Evolutionary conservation across 2,329 filamentous ascomycete genomes (phyloP).

Genomic region (Amauroascus niger): DNA sequence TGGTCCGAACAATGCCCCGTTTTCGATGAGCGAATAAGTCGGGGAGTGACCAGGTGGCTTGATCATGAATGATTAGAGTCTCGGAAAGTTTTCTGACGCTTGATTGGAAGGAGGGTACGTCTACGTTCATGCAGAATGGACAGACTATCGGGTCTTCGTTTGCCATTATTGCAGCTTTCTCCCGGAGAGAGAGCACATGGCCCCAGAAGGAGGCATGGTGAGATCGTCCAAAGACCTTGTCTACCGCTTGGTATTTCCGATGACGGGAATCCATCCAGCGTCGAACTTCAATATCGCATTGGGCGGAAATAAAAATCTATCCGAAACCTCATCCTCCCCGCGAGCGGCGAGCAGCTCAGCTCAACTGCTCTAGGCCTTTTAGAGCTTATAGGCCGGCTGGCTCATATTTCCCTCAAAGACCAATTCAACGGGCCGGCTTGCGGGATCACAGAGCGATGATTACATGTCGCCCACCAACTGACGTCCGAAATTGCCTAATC

Average conservation of each 20-base stretch:
- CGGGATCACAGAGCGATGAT: neutral
- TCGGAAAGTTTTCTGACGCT: neutral
- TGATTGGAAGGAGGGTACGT: neutral
- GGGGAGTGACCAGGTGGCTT: no score
- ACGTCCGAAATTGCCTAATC: slow-evolving; percentile 10
- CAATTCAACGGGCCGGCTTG: neutral
- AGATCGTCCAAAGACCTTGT: neutral
- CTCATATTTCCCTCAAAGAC: slow-evolving; percentile 3
- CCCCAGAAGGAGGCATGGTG: neutral
- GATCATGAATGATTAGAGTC: no score
- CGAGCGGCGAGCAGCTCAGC: neutral
- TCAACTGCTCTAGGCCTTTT: neutral
- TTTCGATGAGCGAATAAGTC: no score
- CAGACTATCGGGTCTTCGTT: neutral
- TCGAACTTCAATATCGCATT: neutral
- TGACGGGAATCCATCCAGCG: neutral
- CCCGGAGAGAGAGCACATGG: neutral
- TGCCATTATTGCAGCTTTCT: neutral
- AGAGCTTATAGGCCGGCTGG: neutral
- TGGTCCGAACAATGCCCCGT: no score
- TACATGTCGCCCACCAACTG: neutral
- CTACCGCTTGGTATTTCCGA: neutral
- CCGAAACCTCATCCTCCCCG: neutral
- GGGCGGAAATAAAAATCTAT: neutral
- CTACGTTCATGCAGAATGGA: neutral